A percentile compares a stretch with the other conserved stretches of the same genome.
phyloP scores from a whole-genome alignment of 306 rosid species.

The Betula pendula region DNA sequence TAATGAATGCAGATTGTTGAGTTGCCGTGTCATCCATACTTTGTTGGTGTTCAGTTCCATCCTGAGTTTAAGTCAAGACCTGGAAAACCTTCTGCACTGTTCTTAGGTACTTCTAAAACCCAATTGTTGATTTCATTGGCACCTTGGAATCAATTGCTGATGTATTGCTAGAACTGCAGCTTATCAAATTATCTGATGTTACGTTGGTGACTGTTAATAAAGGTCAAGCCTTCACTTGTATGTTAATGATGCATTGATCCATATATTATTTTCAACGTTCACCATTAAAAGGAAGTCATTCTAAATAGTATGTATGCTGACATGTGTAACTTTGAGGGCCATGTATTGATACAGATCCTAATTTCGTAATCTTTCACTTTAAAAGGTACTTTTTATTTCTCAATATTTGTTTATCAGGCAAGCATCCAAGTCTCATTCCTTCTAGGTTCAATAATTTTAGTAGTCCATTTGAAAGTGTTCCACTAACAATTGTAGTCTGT shows the following conservation, averaged over 20 bases:
- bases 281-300: background rate
- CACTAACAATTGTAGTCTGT: no score
- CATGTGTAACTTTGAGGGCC: no score
- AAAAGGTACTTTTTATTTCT: background rate
- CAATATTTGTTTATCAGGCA: background rate
- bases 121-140: background rate
- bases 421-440: background rate
- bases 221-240: background rate
- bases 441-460: background rate
- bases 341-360: background rate
- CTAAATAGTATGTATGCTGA: background rate
- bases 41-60: slow-evolving; percentile 84
- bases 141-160: slow-evolving; percentile 3
- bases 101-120: slow-evolving; percentile 52
- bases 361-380: no score
- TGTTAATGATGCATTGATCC: background rate
- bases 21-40: slow-evolving; percentile 79
- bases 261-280: background rate
- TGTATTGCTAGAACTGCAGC: background rate
- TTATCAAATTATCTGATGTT: background rate
- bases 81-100: slow-evolving; percentile 76
- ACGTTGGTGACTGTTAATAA: background rate
- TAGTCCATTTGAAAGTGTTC: background rate
- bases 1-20: slow-evolving; percentile 67
- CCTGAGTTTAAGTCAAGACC: slow-evolving; percentile 92